A percentile compares a stretch with the other conserved stretches of the same genome.
These are phyloP conservation scores for Lathyrus aphaca DNA, from an alignment of 306 rosid genomes.

Conservation along the genomic window DNA sequence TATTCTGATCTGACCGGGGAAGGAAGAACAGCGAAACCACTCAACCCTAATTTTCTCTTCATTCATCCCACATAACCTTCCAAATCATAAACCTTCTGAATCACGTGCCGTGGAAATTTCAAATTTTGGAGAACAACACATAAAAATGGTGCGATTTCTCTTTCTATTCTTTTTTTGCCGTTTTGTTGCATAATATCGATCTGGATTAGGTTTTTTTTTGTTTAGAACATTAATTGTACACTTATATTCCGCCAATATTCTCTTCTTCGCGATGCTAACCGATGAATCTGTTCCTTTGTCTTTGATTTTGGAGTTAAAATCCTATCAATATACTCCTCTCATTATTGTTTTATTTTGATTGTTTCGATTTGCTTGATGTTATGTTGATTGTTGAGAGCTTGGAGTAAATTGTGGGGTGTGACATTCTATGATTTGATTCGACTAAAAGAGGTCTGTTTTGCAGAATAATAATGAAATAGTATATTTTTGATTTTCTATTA, in stretches of 20 bases:
- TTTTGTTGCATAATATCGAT: not conserved
- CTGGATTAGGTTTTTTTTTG: conserved; percentile 8
- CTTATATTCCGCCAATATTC: not conserved
- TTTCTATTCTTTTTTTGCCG: not conserved
- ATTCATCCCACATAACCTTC: too few species aligned
- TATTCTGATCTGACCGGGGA: too few species aligned
- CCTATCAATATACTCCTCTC: not conserved
- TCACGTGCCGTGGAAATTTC: not conserved
- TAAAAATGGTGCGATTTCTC: conserved; percentile 30
- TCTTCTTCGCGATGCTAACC: not conserved
- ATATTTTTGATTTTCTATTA: too few species aligned
- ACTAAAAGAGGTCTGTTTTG: too few species aligned
- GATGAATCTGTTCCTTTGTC: not conserved
- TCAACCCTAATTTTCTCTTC: too few species aligned
- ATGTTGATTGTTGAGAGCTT: not conserved
- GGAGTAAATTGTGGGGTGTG: too few species aligned
- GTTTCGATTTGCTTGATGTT: conserved; percentile 13
- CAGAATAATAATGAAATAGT: too few species aligned
- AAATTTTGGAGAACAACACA: not conserved
- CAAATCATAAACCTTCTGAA: too few species aligned
- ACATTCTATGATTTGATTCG: too few species aligned
- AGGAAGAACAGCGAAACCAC: too few species aligned
- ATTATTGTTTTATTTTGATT: not conserved
- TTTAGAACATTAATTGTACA: not conserved
- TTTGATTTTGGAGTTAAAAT: conserved; percentile 5